These are phyloP conservation scores for Calonectria pseudoreteaudii DNA, from an alignment of 2,329 filamentous ascomycete genomes.

Conservation along the genomic window DNA sequence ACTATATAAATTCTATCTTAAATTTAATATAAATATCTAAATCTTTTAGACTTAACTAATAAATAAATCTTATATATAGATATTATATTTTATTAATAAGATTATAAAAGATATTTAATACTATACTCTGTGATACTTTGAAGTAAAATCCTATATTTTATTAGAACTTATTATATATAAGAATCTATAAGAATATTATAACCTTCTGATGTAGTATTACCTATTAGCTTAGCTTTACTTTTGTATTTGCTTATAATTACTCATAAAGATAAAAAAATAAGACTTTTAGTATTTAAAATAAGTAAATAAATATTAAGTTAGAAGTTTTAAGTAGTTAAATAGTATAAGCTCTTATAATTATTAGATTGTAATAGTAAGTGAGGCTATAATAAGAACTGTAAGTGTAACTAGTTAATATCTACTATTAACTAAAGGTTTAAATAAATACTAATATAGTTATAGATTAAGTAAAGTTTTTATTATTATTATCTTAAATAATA, in stretches of 20 bases:
- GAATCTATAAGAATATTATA: background rate
- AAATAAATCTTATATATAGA: background rate
- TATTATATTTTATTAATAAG: background rate
- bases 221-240: background rate
- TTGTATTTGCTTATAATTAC: background rate
- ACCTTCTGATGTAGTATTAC: background rate
- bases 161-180: background rate
- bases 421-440: background rate
- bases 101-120: background rate
- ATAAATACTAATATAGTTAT: background rate
- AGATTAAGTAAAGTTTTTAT: background rate
- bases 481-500: background rate
- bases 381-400: background rate
- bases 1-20: background rate
- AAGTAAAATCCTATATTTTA: background rate
- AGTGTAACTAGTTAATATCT: background rate
- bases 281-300: background rate
- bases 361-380: background rate
- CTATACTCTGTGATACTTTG: background rate
- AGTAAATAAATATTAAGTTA: background rate
- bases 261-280: background rate
- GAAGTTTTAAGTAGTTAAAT: background rate
- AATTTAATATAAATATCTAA: background rate
- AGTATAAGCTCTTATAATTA: background rate
- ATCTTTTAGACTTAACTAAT: background rate